Evolutionary conservation across 805 yeast species (phyloP).

Genomic region (Clavispora santaluciae): DNA sequence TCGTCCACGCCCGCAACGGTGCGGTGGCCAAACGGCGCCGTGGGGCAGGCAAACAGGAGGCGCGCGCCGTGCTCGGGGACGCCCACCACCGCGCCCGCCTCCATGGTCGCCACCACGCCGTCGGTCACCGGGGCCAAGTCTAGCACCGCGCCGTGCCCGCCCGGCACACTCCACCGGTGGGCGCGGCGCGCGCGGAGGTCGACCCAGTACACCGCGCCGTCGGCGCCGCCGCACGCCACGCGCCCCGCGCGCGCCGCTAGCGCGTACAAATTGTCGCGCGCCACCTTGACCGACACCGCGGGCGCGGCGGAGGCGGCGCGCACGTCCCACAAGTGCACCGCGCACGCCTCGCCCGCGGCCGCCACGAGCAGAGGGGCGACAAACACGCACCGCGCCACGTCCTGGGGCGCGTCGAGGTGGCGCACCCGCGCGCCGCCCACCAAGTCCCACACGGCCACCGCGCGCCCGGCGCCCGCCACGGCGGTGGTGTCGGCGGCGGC

Average conservation of each 20-base stretch:
- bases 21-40: constrained; percentile 2
- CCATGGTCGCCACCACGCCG: constrained; percentile 3
- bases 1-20: constrained; percentile 6
- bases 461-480: constrained; percentile 8
- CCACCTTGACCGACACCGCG: constrained; percentile 7
- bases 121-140: constrained; percentile 2
- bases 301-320: constrained; percentile 7
- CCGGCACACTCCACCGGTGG: constrained; percentile 5
- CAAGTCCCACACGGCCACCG: constrained; percentile 14
- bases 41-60: not conserved
- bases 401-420: constrained; percentile 8
- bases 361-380: constrained; percentile 9
- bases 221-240: constrained; percentile 14
- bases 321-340: constrained; percentile 12
- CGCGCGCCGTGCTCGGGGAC: not conserved
- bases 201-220: constrained; percentile 12
- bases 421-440: constrained; percentile 8
- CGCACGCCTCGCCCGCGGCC: constrained; percentile 15
- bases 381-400: constrained; percentile 7
- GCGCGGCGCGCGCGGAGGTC: constrained; percentile 13
- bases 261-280: constrained; percentile 13
- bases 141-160: constrained; percentile 5
- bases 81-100: constrained; percentile 6
- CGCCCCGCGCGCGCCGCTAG: constrained; percentile 9
- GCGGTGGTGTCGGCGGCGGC: constrained; percentile 1